Conservation (phyloP, 495 filamentous ascomycete species). For the Penicillium tannophilum region DNA sequence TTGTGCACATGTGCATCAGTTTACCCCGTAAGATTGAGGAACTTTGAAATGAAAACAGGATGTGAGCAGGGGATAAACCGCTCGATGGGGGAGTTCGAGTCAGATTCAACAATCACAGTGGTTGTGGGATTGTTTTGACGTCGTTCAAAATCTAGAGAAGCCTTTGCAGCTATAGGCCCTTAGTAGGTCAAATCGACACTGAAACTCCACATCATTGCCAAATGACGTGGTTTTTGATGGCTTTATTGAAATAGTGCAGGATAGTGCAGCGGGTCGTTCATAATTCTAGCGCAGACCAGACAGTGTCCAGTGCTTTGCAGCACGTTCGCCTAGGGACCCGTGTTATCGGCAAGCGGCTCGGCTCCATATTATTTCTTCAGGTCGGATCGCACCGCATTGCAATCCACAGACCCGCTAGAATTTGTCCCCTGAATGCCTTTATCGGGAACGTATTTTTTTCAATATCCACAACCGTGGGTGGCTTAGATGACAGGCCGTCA, state of each 20-base stretch:
- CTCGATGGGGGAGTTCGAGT: too few relatives aligned
- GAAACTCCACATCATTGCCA: too few relatives aligned
- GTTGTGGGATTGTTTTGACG: too few relatives aligned
- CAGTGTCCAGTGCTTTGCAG: not conserved
- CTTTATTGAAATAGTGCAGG: not conserved
- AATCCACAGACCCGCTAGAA: not conserved
- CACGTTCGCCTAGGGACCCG: not conserved
- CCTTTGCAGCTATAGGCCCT: too few relatives aligned
- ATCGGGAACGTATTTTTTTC: not conserved
- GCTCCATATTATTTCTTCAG: slow-evolving; percentile 20
- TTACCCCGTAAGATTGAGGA: too few relatives aligned
- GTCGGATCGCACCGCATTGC: slow-evolving; percentile 17
- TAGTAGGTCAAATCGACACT: too few relatives aligned
- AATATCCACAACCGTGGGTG: not conserved
- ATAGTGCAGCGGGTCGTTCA: not conserved
- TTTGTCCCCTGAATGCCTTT: not conserved
- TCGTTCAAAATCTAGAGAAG: too few relatives aligned
- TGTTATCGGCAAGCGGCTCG: not conserved
- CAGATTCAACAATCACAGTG: too few relatives aligned
- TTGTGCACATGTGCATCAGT: too few relatives aligned
- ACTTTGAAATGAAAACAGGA: too few relatives aligned
- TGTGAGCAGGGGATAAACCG: too few relatives aligned
- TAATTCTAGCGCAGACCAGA: not conserved
- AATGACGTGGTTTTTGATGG: too few relatives aligned
- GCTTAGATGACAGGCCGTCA: slow-evolving; percentile 5